Conservation (phyloP, 495 filamentous ascomycete genomes). For the Penicillium canescens region DNA sequence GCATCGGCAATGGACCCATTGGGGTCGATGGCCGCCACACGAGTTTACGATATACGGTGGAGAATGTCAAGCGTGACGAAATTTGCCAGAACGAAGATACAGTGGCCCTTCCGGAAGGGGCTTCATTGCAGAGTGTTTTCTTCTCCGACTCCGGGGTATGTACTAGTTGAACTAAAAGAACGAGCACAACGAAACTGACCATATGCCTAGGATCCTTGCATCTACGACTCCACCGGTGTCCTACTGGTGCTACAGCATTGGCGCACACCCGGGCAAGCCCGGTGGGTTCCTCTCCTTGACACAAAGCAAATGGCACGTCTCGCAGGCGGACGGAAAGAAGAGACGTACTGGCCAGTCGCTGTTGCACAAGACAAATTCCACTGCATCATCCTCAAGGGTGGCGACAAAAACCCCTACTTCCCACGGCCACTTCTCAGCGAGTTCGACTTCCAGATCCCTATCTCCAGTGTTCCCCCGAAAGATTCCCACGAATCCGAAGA, state of each 20-base stretch:
- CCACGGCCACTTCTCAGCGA: constrained; percentile 88
- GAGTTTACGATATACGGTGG: constrained; percentile 79
- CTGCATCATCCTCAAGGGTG: constrained; percentile 97
- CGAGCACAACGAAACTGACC: constrained; percentile 18
- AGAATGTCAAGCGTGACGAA: constrained; percentile 92
- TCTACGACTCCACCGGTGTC: constrained; percentile 89
- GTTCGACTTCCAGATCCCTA: constrained; percentile 87
- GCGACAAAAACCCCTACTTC: constrained; percentile 92
- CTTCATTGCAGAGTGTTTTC: constrained; percentile 76
- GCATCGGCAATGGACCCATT: constrained; percentile 87
- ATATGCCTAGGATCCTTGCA: constrained; percentile 71
- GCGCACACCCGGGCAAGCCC: constrained; percentile 79
- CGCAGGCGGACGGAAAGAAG: constrained; percentile 78
- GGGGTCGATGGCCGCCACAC: constrained; percentile 69
- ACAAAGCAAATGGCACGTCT: constrained; percentile 81
- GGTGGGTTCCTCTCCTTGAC: constrained; percentile 90
- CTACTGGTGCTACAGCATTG: constrained; percentile 87
- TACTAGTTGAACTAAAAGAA: not conserved
- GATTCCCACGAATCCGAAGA: constrained; percentile 39
- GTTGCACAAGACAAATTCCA: constrained; percentile 92
- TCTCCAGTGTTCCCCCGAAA: constrained; percentile 54
- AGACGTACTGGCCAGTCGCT: constrained; percentile 93
- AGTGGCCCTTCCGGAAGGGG: constrained; percentile 74
- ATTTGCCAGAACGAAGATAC: constrained; percentile 89
- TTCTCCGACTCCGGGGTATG: constrained; percentile 85